A percentile compares a stretch with the other conserved stretches of the same genome.
These are phyloP conservation scores for Ophiostoma quercus DNA, from an alignment of 2,329 filamentous ascomycete species.

Conservation along the genomic window DNA sequence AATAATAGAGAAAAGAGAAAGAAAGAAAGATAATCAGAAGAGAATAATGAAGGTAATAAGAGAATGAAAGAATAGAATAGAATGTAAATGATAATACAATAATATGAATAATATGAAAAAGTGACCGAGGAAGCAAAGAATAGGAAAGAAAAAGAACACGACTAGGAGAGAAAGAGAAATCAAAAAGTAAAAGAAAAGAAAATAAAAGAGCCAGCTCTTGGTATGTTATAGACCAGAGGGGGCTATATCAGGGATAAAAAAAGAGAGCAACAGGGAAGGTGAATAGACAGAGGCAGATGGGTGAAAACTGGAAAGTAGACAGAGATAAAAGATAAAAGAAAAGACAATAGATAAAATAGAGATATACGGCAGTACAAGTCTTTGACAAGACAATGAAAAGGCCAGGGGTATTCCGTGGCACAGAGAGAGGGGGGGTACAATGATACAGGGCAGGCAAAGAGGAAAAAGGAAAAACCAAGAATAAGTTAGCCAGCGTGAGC, in stretches of 20 bases:
- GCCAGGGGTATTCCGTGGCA: constrained; percentile 4
- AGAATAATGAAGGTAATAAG: constrained; percentile 22
- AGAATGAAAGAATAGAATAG: constrained; percentile 13
- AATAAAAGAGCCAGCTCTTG: constrained; percentile 51
- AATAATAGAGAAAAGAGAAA: neutral
- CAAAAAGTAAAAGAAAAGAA: constrained; percentile 29
- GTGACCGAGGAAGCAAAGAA: neutral
- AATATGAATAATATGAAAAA: neutral
- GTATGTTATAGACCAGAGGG: constrained; percentile 42
- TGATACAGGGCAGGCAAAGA: neutral
- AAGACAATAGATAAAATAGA: constrained; percentile 34
- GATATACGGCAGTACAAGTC: neutral
- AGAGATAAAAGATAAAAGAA: constrained; percentile 30
- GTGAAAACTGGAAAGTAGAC: neutral
- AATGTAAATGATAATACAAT: constrained; percentile 6
- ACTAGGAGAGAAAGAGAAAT: constrained; percentile 27
- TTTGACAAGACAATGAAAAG: neutral
- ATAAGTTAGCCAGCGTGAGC: neutral
- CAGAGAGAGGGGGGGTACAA: neutral
- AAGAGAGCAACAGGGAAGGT: neutral
- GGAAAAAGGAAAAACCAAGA: neutral
- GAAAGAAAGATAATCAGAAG: constrained; percentile 9
- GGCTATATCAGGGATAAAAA: constrained; percentile 24
- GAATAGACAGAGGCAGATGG: neutral
- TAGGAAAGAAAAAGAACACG: neutral